phyloP scores from a whole-genome alignment of 352 stramenopile genomes.

The Phytophthora syringae region DNA sequence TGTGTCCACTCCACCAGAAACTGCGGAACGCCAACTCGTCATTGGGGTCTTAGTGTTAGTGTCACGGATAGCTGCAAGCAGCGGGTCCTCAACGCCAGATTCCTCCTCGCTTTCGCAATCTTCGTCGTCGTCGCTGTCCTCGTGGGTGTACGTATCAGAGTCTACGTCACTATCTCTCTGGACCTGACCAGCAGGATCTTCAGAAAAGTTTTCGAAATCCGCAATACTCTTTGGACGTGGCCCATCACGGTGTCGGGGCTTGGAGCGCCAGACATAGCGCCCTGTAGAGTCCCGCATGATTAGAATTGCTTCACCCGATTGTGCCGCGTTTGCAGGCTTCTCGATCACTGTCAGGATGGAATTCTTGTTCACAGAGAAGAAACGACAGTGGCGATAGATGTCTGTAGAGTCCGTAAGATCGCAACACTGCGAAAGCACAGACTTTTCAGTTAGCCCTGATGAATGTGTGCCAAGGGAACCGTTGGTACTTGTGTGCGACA shows the following conservation, averaged over 20 bases:
- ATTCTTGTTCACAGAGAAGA: conserved; percentile 86
- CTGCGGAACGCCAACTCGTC: conserved; percentile 73
- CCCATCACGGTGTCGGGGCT: conserved; percentile 68
- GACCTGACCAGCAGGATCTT: conserved; percentile 30
- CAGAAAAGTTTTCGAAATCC: conserved; percentile 72
- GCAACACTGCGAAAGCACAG: conserved; percentile 63
- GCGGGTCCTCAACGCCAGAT: conserved; percentile 43
- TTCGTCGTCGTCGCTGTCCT: conserved; percentile 39
- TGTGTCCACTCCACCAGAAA: conserved; percentile 16
- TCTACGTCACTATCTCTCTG: conserved; percentile 33
- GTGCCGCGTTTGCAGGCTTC: conserved; percentile 54
- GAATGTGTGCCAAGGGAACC: conserved; percentile 49
- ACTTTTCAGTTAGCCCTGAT: conserved; percentile 69
- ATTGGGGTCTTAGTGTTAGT: conserved; percentile 66
- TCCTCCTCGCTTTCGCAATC: conserved; percentile 46
- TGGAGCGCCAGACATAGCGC: conserved; percentile 81
- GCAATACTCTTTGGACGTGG: conserved; percentile 56
- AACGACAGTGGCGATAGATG: conserved; percentile 66
- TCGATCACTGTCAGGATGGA: conserved; percentile 85
- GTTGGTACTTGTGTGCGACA: conserved; percentile 59
- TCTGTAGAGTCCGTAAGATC: conserved; percentile 48
- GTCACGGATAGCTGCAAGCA: conserved; percentile 68
- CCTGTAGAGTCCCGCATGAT: conserved; percentile 83
- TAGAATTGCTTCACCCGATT: conserved; percentile 65
- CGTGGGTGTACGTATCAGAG: conserved; percentile 19